A percentile compares a stretch with the other conserved stretches of the same genome.
Conservation (phyloP, 129 eudicot genomes). For the Ambrosia artemisiifolia region DNA sequence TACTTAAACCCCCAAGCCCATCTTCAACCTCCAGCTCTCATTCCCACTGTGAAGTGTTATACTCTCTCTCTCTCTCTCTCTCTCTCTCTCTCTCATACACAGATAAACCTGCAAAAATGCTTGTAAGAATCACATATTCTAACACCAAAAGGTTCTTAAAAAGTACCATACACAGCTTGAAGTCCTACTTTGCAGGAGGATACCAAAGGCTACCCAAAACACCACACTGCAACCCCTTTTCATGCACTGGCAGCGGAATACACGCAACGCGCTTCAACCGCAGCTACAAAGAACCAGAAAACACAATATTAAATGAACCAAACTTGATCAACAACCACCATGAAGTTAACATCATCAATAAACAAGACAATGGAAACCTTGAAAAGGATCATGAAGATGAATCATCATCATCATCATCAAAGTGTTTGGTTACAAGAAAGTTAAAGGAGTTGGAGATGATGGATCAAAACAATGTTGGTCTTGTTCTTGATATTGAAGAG, state of each 20-base stretch:
- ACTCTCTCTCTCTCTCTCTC: background rate
- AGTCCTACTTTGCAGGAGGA: constrained; percentile 41
- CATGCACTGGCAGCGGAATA: constrained; percentile 23
- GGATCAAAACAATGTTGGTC: constrained; percentile 40
- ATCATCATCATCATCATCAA: background rate
- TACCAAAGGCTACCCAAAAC: constrained; percentile 56
- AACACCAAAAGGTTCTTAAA: constrained; percentile 53
- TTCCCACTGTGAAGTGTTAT: background rate
- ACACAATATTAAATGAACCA: constrained; percentile 11
- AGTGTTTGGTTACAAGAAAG: constrained; percentile 35
- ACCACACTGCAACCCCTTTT: constrained; percentile 45
- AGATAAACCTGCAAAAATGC: constrained; percentile 27
- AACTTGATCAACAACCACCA: constrained; percentile 12
- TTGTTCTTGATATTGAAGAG: constrained; percentile 50
- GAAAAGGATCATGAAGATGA: background rate
- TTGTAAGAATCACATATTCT: constrained; percentile 39
- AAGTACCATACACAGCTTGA: constrained; percentile 39
- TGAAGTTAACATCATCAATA: background rate
- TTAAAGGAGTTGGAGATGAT: constrained; percentile 46
- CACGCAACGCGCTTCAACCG: constrained; percentile 17
- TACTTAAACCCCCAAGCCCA: constrained; percentile 22
- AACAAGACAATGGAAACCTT: background rate
- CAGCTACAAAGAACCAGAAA: constrained; percentile 25
- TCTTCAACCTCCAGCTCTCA: constrained; percentile 22
- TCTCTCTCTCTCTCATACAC: background rate